phyloP scores from a whole-genome alignment of 345 rosid species.

The Limnanthes douglasii region DNA sequence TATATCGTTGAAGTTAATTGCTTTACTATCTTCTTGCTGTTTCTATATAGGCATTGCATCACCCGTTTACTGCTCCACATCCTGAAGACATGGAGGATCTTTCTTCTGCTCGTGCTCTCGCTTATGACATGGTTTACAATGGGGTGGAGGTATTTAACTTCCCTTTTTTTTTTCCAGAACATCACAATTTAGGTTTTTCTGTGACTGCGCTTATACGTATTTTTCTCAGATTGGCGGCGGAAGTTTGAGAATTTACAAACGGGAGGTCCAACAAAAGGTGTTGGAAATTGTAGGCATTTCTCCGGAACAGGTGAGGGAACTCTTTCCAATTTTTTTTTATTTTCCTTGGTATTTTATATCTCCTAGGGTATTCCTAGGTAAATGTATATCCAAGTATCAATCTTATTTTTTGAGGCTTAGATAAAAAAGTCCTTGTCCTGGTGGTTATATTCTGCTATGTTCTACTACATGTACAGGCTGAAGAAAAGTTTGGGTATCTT shows the following conservation, averaged over 20 bases:
- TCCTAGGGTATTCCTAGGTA: background rate
- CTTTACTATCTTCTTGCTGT: too few relatives aligned
- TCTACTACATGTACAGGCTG: constrained; percentile 39
- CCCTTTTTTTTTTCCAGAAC: constrained; percentile 2
- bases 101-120: constrained; percentile 84
- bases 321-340: background rate
- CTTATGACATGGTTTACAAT: constrained; percentile 97
- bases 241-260: constrained; percentile 88
- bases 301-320: constrained; percentile 46
- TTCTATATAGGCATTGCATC: constrained; percentile 70
- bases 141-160: constrained; percentile 68
- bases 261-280: constrained; percentile 79
- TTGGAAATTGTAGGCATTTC: constrained; percentile 74
- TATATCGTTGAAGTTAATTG: too few relatives aligned
- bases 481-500: constrained; percentile 89
- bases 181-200: background rate
- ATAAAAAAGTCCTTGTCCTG: background rate
- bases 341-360: background rate
- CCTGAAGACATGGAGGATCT: constrained; percentile 82
- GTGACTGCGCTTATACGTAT: background rate
- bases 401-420: background rate
- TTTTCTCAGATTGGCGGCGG: constrained; percentile 89
- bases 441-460: too few relatives aligned
- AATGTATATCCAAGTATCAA: constrained; percentile 1
- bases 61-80: constrained; percentile 93